phyloP scores from a whole-genome alignment of 306 rosid species.

The Ceratonia siliqua region DNA sequence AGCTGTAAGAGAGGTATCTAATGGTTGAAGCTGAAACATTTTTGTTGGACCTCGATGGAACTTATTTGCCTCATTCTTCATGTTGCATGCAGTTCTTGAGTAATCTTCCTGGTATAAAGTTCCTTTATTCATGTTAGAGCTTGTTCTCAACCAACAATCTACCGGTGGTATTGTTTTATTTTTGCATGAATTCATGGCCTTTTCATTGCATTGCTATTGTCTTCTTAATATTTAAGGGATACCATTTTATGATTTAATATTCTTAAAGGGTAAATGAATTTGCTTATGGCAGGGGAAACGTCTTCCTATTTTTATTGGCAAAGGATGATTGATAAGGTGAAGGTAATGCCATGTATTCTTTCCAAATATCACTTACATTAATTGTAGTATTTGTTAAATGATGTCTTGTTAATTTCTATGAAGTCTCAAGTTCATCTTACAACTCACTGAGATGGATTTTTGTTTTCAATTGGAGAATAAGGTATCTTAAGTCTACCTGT shows the following conservation, averaged over 20 bases:
- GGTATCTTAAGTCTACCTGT: neutral
- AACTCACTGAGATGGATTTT: constrained; percentile 7
- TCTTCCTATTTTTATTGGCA: constrained; percentile 55
- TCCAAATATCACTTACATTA: constrained; percentile 17
- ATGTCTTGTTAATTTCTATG: neutral
- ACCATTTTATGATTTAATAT: neutral
- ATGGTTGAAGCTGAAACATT: constrained; percentile 19
- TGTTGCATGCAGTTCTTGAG: constrained; percentile 56
- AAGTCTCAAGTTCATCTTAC: neutral
- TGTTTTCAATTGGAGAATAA: constrained; percentile 10
- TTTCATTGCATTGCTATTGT: constrained; percentile 15
- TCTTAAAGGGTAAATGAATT: constrained; percentile 19
- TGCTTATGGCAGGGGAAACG: constrained; percentile 49
- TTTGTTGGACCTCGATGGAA: constrained; percentile 1
- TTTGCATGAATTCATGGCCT: neutral
- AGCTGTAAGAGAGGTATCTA: constrained; percentile 58
- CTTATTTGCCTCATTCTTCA: constrained; percentile 9
- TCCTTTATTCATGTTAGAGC: constrained; percentile 62
- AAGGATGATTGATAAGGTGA: constrained; percentile 64
- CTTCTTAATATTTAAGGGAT: neutral
- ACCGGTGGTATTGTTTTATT: constrained; percentile 42
- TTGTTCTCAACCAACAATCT: constrained; percentile 45
- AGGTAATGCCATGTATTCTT: constrained; percentile 47
- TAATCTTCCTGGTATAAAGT: constrained; percentile 61
- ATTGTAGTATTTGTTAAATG: neutral